Evolutionary conservation across 257 asterid species (phyloP), one percentile per base, ranked within the genome.

Genomic region (Petrea volubilis): DNA sequence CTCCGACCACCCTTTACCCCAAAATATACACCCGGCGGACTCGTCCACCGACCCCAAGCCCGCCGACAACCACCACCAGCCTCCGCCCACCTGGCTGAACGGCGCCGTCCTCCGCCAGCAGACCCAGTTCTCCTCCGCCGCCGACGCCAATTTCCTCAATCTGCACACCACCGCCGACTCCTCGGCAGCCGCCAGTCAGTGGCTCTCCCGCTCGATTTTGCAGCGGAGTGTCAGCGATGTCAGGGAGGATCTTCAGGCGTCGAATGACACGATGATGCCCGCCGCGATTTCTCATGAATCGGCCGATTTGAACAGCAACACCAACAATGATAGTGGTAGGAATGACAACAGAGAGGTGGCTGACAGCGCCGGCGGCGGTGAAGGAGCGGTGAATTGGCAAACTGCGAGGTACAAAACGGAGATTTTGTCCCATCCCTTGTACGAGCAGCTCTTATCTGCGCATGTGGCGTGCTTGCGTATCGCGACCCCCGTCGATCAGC

Each of bases 401-500:
- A 85, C 47, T 55, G 91, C 82, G 2, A 80, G 88, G 81, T 71
- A 28, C 73, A 89, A 89, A 66, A 80, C 94, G 0, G 89, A 89
- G 70, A 82, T 89, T 34, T 24, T 87, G 8, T 78, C 81, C 6
- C 96, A 90, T 66, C 94, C 94, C 8, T 47, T 90, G 78, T 87
- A 82, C 72, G 95, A 90, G 72, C 92, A 90, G 80, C 81, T 90
- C 27, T 53, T 90, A 68, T 81, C 91, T 47, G 90, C 95, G 13
- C 95, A 90, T 44, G 95, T 87, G 57, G 78, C 93, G n/a, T 90
- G 96, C 81, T 40, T 90, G 67, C 78, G 90, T 11, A 86, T 90
- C n/a, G 95, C 95, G 1, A 90, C 95, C 51, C 96, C 95, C 10
- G 92, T 90, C 49, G 95, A 90, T 81, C 96, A 90, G 83, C 86